Conservation (phyloP, 2,329 filamentous ascomycete genomes). For the Cordyceps tenuipes region DNA sequence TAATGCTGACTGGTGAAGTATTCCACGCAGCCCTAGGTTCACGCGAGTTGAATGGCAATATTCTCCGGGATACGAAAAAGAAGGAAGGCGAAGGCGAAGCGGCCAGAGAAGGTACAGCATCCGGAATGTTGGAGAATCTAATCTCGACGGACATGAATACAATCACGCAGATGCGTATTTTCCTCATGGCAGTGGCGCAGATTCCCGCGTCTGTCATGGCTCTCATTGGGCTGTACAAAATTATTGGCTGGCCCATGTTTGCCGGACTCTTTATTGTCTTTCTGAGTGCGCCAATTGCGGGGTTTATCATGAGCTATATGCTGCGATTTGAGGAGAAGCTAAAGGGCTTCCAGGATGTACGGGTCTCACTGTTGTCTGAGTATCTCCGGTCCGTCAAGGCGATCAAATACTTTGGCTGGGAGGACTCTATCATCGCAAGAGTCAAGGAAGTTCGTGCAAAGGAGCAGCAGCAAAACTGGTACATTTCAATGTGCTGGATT, state of each 20-base stretch:
- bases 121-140: conserved; percentile 45
- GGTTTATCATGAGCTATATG: conserved; percentile 38
- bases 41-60: conserved; percentile 47
- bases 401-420: conserved; percentile 56
- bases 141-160: conserved; percentile 52
- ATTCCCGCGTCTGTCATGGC: conserved; percentile 35
- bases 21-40: conserved; percentile 47
- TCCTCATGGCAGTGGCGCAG: conserved; percentile 34
- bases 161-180: conserved; percentile 44
- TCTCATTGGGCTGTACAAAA: conserved; percentile 43
- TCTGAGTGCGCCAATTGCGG: conserved; percentile 38
- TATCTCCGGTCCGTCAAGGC: conserved; percentile 49
- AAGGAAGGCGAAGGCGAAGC: conserved; percentile 21
- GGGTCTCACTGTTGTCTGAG: conserved; percentile 50
- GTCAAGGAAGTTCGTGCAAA: conserved; percentile 39
- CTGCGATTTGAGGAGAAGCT: conserved; percentile 40
- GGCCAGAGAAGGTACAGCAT: conserved; percentile 31
- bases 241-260: conserved; percentile 47
- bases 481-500: conserved; percentile 38
- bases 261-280: conserved; percentile 41
- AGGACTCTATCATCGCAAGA: conserved; percentile 40
- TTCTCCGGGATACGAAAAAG: conserved; percentile 28
- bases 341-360: conserved; percentile 45
- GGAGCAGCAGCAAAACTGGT: conserved; percentile 49
- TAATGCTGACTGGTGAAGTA: conserved; percentile 49